phyloP scores from a whole-genome alignment of 192 early-diverging fungal species.

The Backusella morwellensis region DNA sequence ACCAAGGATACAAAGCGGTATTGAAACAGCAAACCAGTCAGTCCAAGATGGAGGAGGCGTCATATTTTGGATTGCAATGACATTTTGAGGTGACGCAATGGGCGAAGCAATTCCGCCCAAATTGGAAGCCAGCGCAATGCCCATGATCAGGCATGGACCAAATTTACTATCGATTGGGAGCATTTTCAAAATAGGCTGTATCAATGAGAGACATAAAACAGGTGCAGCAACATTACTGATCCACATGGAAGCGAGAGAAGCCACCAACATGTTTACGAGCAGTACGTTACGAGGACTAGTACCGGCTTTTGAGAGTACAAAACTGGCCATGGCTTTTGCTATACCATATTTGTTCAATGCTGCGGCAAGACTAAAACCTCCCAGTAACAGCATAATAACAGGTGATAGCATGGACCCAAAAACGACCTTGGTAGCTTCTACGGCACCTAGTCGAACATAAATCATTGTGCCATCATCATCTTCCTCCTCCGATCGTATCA shows the following conservation, averaged over 20 bases:
- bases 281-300: slow-evolving; percentile 78
- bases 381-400: slow-evolving; percentile 93
- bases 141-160: slow-evolving; percentile 84
- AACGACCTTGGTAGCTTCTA: slow-evolving; percentile 77
- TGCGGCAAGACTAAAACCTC: slow-evolving; percentile 91
- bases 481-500: slow-evolving; percentile 59
- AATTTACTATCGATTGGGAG: slow-evolving; percentile 74
- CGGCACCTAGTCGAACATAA: slow-evolving; percentile 61
- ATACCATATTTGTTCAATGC: slow-evolving; percentile 95
- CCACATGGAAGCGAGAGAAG: slow-evolving; percentile 97
- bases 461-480: slow-evolving; percentile 36
- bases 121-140: slow-evolving; percentile 94
- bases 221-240: slow-evolving; percentile 97
- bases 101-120: slow-evolving; percentile 98
- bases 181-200: slow-evolving; percentile 90
- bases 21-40: slow-evolving; percentile 85
- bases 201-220: slow-evolving; percentile 93
- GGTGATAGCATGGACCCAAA: slow-evolving; percentile 95
- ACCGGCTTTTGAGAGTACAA: slow-evolving; percentile 85
- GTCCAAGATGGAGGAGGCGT: slow-evolving; percentile 85
- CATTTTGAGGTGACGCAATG: slow-evolving; percentile 95
- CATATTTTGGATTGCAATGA: slow-evolving; percentile 94
- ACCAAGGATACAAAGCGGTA: slow-evolving; percentile 83
- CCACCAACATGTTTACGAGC: slow-evolving; percentile 92
- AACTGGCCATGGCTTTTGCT: slow-evolving; percentile 85